Base-by-base conservation (phyloP, 73 alveolate species). In the Paramecium sexaurelia region DNA sequence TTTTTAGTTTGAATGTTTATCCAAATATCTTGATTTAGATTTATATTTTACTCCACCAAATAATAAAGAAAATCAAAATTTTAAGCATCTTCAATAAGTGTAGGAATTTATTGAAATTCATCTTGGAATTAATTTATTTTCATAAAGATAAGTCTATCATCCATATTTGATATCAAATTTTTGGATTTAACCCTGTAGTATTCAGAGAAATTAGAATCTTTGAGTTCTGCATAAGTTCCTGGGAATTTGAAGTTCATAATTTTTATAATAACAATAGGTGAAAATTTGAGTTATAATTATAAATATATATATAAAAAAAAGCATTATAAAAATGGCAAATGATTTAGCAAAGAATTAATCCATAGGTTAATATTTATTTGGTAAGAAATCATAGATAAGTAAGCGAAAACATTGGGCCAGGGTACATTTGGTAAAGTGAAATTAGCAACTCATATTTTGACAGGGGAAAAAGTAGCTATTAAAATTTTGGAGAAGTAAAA, bases 341-440 rank as follows among this genome's bases (percentile, higher is more conserved):
- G 83, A 61, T 32, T 6, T 61, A 29, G 26, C 83, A 3, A 61
- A 61, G 83, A 61, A 61, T 32, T 26, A 26, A 24, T 61, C 83
- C 11, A 61, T 61, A 22, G 83, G 83, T 26, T 32, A 61, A 61
- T 61, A 61, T 61, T 3, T 61, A 61, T 61, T 61, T 61, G 83
- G 83, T 61, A 61, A 26, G 22, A 13, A 3, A 61, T 61, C 11
- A 11, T 57, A 61, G 35, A 17, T 33, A 17, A 51, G 36, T 22
- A 11, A 61, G 94, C 85, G 9, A 85, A 92, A 85, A 95, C 95
- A 29, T 37, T 95, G 24, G 98, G 98, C 5, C 92, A 95, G 85
- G 98, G 98, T 6, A 95, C 98, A n/a, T 95, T 95, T 66, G 98
- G 98, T 13, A 95, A 95, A 86, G 98, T 95, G 9, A 94, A 95